Conservation (phyloP, 305 asterid genomes). For the Lippia alba region DNA sequence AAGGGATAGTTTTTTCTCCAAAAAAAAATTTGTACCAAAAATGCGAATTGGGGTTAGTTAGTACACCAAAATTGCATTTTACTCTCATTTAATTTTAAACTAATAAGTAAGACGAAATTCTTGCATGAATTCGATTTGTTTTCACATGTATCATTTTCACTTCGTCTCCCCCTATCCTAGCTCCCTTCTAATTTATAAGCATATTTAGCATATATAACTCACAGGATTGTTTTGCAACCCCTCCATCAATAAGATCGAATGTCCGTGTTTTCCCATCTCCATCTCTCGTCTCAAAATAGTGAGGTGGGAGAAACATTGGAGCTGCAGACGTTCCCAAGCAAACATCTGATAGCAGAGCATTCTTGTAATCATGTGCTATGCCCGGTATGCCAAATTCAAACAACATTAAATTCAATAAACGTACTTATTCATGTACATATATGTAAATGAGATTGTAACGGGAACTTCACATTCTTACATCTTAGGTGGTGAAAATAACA, state of each 20-base stretch:
- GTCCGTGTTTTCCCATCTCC: conserved; percentile 42
- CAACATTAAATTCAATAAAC: no score
- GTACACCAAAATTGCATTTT: no score
- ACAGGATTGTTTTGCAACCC: conserved; percentile 86
- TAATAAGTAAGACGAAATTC: no score
- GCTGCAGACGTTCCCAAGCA: conserved; percentile 85
- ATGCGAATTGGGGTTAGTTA: no score
- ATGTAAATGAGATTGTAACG: neutral
- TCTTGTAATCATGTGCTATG: conserved; percentile 43
- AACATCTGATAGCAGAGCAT: conserved; percentile 70
- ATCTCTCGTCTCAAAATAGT: conserved; percentile 63
- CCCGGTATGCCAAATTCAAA: conserved; percentile 50
- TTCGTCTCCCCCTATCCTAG: no score
- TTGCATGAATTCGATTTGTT: no score
- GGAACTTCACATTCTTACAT: conserved; percentile 42
- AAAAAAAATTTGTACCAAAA: no score
- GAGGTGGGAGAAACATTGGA: conserved; percentile 77
- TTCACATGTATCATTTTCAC: no score
- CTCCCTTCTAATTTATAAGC: no score
- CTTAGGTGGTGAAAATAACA: conserved; percentile 64
- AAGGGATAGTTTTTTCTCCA: no score
- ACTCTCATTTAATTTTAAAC: no score
- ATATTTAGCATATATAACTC: conserved; percentile 18
- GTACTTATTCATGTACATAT: no score
- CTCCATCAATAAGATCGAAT: conserved; percentile 81